Evolutionary conservation across 139 green algal genomes (phyloP), one percentile per base, ranked within the genome.

Genomic region (Chlamydomonas sphaeroides): DNA sequence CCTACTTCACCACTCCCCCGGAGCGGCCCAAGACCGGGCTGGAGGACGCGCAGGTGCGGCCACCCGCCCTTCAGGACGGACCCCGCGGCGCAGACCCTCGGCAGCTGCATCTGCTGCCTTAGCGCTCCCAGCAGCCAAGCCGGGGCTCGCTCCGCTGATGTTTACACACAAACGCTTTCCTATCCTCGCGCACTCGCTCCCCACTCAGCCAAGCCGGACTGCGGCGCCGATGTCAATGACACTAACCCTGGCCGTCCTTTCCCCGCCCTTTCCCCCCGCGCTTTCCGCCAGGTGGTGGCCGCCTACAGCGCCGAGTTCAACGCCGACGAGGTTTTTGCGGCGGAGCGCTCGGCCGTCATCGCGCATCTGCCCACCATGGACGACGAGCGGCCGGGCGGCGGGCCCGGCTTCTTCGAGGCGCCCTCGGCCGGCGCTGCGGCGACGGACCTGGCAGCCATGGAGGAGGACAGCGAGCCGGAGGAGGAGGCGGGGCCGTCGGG

Each of bases 1-100:
- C 94, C 3, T 98, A 95, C 93, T 98, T 93, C 93, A 99, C 95
- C 17, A 56, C 90, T 35, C 96, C 96, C 0, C 94, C 96, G 5
- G 72, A 85, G 65, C 87, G 89, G 79, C 36, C 75, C 67, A 57
- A 68, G 70, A 79, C 35, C 35, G 79, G 68, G 1, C 79, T 79
- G 62, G 79, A 84, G 61, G 76, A 83, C 30, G 17, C 77, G 65
- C 35, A 90, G 61, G 90, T 90, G 69, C 71, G 93, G 84, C 56
- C 3, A 89, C 92, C 62, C n/a, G 56, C 56, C 56, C 20, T 63
- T 63, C 56, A 63, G n/a, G n/a, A n/a, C n/a, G n/a, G n/a, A n/a
- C n/a, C n/a, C n/a, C n/a, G n/a, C n/a, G n/a, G n/a, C n/a, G n/a
- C n/a, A n/a, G n/a, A n/a, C n/a, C n/a, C n/a, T n/a, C n/a, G n/a